Evolutionary conservation across 2,329 filamentous ascomycete species (phyloP).

Genomic region (Aspergillus felis): DNA sequence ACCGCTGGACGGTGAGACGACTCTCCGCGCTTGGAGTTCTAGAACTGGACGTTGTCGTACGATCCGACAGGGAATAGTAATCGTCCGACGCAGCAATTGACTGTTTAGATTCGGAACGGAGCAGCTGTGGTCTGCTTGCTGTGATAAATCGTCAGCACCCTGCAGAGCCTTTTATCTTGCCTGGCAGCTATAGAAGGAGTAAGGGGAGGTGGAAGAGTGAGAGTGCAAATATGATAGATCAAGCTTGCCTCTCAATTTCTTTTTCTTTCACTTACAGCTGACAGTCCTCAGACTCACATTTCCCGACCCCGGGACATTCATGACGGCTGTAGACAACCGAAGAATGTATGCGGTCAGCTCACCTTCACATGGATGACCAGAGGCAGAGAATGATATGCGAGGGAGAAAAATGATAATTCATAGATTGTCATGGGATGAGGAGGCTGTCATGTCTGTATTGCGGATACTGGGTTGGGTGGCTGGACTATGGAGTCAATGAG

Average conservation of each 20-base stretch:
- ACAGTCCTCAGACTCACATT: conserved; percentile 34
- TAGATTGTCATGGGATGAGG: neutral
- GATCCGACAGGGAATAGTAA: conserved; percentile 47
- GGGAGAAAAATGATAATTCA: conserved; percentile 3
- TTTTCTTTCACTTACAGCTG: conserved; percentile 31
- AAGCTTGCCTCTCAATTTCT: neutral
- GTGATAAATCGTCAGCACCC: conserved; percentile 4
- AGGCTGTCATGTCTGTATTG: neutral
- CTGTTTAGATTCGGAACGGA: conserved; percentile 41
- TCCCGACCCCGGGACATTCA: conserved; percentile 21
- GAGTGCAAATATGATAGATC: neutral
- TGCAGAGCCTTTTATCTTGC: neutral
- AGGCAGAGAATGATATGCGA: conserved; percentile 1
- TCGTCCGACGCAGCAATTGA: conserved; percentile 49
- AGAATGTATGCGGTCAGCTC: conserved; percentile 15
- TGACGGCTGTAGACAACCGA: conserved; percentile 19
- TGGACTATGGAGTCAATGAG: conserved; percentile 7
- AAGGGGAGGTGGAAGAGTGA: neutral
- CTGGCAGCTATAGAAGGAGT: neutral
- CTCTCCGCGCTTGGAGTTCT: conserved; percentile 29
- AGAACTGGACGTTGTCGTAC: conserved; percentile 29
- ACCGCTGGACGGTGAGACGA: conserved; percentile 38
- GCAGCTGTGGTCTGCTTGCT: conserved; percentile 45
- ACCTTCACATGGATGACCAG: conserved; percentile 15
- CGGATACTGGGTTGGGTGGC: conserved; percentile 13